Evolutionary conservation across 2,329 filamentous ascomycete genomes (phyloP), one percentile per base, ranked within the genome.

Genomic region (Rhinocladiella mackenziei): DNA sequence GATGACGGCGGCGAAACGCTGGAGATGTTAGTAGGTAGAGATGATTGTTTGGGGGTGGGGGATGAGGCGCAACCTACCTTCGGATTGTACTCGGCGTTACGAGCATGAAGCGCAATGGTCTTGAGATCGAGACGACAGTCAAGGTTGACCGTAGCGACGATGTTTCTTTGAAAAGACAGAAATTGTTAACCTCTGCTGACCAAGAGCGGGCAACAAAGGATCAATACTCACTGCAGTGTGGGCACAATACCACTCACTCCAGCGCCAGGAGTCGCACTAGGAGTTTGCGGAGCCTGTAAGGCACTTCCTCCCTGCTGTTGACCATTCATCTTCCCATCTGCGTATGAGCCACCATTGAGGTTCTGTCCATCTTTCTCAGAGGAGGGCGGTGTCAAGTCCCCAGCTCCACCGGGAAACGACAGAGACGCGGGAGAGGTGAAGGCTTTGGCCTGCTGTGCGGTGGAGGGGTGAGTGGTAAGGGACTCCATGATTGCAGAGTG

Each of bases 1-100:
- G 69, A 98, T 97, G 56, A 97, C 91, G 64, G 91, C 91, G 60
- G 91, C 92, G 65, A 97, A 97, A 84, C 91, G 91, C 89, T 94
- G 73, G 60, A 62, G 54, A 53, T 64, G 68, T 68, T 70, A 71
- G 65, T 67, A 67, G 51, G 42, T n/a, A n/a, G n/a, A n/a, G n/a
- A n/a, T n/a, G n/a, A n/a, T n/a, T n/a, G n/a, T n/a, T n/a, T n/a
- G n/a, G n/a, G n/a, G n/a, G n/a, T n/a, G n/a, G n/a, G n/a, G n/a
- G n/a, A n/a, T n/a, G n/a, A n/a, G n/a, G n/a, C 54, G 62, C 67
- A 62, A 70, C 65, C 52, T 86, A 91, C 86, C 86, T 96, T 95
- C 52, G 89, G 89, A 65, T 95, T 96, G 77, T 96, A 96, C 76
- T 97, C 92, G 54, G 92, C 92, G 68, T 97, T 98, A 71, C 92